Evolutionary conservation across 2,329 filamentous ascomycete species (phyloP).

Genomic region (Fusarium sp.): DNA sequence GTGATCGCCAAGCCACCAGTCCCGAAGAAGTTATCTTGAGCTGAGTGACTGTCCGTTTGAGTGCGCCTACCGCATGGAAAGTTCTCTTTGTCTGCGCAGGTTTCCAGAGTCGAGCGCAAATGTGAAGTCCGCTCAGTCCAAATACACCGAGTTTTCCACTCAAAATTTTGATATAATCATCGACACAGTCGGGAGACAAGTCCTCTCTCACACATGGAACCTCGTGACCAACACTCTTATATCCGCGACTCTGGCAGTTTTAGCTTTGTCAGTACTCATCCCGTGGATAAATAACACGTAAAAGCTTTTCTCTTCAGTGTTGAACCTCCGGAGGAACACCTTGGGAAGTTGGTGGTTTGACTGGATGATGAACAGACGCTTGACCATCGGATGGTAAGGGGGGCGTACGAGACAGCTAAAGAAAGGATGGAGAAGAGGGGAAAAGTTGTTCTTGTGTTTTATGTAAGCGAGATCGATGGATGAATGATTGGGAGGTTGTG

Average conservation of each 20-base stretch:
- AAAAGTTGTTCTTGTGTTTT: slow-evolving; percentile 22
- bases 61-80: slow-evolving; percentile 54
- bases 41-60: slow-evolving; percentile 52
- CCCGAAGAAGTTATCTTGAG: slow-evolving; percentile 45
- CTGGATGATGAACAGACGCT: slow-evolving; percentile 13
- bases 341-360: not conserved
- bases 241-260: slow-evolving; percentile 26
- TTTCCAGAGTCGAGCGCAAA: slow-evolving; percentile 7
- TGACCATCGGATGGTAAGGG: not conserved
- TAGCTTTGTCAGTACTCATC: not conserved
- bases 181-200: slow-evolving; percentile 49
- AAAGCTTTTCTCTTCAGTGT: slow-evolving; percentile 15
- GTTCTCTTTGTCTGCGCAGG: slow-evolving; percentile 47
- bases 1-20: too few species aligned
- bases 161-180: slow-evolving; percentile 46
- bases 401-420: slow-evolving; percentile 8
- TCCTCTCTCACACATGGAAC: slow-evolving; percentile 47
- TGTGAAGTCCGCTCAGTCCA: slow-evolving; percentile 32
- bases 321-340: not conserved
- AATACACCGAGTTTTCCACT: too few species aligned
- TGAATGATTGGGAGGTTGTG: fast-evolving
- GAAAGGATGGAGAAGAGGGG: slow-evolving; percentile 11
- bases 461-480: fast-evolving
- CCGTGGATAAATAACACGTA: not conserved
- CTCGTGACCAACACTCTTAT: slow-evolving; percentile 45